phyloP scores from a whole-genome alignment of 1,284 basidiomycete species.

The Trichosporon faecale region DNA sequence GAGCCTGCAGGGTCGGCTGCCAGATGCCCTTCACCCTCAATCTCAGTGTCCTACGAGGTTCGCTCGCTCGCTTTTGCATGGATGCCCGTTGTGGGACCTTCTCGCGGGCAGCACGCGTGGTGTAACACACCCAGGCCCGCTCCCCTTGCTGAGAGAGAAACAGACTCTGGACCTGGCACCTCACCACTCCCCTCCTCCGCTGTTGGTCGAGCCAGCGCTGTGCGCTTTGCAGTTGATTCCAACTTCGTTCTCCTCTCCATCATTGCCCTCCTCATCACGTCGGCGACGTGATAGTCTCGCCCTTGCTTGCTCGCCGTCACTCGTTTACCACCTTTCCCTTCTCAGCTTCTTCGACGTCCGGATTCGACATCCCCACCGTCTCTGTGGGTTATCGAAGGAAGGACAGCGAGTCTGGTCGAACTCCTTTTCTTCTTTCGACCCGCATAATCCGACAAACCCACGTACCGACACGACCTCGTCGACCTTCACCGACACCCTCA shows the following conservation, averaged over 20 bases:
- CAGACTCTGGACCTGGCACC: not conserved
- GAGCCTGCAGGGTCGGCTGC: not conserved
- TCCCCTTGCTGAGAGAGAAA: not conserved
- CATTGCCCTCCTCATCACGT: not conserved
- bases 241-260: slow-evolving; percentile 2
- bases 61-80: not conserved
- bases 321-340: not conserved
- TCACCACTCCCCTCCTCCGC: not conserved
- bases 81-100: not conserved
- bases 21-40: not conserved
- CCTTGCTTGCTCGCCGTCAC: slow-evolving; percentile 6
- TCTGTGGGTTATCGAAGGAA: not conserved
- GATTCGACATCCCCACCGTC: not conserved
- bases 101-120: not conserved
- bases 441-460: slow-evolving; percentile 4
- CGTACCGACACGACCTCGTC: not conserved
- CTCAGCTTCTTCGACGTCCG: slow-evolving; percentile 3
- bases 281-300: slow-evolving; percentile 4
- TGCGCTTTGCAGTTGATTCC: slow-evolving; percentile 7
- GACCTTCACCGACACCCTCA: not conserved
- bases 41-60: not conserved
- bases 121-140: not conserved
- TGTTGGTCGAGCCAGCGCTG: not conserved
- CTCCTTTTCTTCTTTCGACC: slow-evolving; percentile 8
- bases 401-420: slow-evolving; percentile 10